Percentiles rank a stretch among this genome's conserved stretches.
phyloP scores from a whole-genome alignment of 371 early-diverging fungal species.

The Phascolomyces articulosus region DNA sequence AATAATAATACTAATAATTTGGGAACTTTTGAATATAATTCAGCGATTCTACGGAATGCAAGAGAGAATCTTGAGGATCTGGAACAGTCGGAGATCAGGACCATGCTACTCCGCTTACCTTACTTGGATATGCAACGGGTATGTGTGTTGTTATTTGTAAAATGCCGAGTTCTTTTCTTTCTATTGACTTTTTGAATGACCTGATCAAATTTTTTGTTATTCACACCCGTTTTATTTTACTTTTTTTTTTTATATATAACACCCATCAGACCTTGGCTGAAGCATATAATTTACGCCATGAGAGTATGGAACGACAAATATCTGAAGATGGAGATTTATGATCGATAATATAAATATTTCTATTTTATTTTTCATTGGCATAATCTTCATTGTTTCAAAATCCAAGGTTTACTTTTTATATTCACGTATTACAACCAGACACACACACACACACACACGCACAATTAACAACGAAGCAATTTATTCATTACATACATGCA shows the following conservation, averaged over 20 bases:
- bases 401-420: no score
- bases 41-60: slow-evolving; percentile 65
- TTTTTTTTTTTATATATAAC: not conserved
- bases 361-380: no score
- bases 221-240: not conserved
- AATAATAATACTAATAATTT: not conserved
- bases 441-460: no score
- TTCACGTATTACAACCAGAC: no score
- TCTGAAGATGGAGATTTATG: slow-evolving; percentile 31
- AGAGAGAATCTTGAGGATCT: slow-evolving; percentile 88
- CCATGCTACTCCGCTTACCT: slow-evolving; percentile 81
- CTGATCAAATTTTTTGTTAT: not conserved
- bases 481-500: no score
- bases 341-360: slow-evolving; percentile 1
- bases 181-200: not conserved
- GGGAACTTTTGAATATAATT: no score
- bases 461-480: no score
- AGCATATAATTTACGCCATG: slow-evolving; percentile 66
- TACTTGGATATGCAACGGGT: slow-evolving; percentile 73
- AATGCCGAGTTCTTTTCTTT: not conserved
- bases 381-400: no score
- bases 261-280: slow-evolving; percentile 56
- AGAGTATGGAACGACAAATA: slow-evolving; percentile 61
- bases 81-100: slow-evolving; percentile 90
- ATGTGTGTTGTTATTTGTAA: no score